Evolutionary conservation across 1,139 yeast genomes (phyloP), one percentile per base, ranked within the genome.

Genomic region (Candida buenavistaensis): DNA sequence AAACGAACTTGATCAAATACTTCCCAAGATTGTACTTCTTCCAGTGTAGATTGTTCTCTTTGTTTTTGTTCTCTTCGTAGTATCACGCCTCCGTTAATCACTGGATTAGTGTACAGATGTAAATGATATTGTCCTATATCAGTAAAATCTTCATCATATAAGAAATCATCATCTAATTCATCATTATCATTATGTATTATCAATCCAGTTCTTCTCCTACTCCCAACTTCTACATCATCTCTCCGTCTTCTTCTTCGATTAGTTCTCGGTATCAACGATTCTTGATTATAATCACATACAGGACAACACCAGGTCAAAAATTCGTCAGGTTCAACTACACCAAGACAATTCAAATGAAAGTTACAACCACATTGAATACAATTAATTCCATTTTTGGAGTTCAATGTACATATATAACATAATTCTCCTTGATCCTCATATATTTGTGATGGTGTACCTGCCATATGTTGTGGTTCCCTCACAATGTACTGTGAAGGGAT

Each of bases 51-150:
- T 24, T 48, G 51, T 35, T 59, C 55, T 6, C 50, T 39, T 21
- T 57, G 65, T 13, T 61, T 54, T 15, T 54, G 54, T 40, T 68
- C 75, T 29, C 64, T 55, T 30, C 76, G 47, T 15, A 58, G 52
- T 8, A 66, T 42, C 1, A 64, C 64, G 0, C 76, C 75, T 2
- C 76, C 75, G 44, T 70, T 70, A 8, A 66, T 50, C 7, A 56
- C 59, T 2, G 53, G 52, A 12, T 12, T 19, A 27, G 27, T 13
- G 21, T 19, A 9, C 20, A 12, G 26, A 5, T 16, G 22, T 17
- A 19, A 17, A 23, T 30, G 31, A 8, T 14, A 14, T 16, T 25
- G 28, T 21, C 19, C 23, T 1, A 33, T 10, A 14, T 37, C 40
- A 14, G 35, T 36, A n/a, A 33, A 37, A 21, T 46, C 44, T 26